Conservation (phyloP, 352 stramenopile genomes). For the Phytopythium helicoides region DNA sequence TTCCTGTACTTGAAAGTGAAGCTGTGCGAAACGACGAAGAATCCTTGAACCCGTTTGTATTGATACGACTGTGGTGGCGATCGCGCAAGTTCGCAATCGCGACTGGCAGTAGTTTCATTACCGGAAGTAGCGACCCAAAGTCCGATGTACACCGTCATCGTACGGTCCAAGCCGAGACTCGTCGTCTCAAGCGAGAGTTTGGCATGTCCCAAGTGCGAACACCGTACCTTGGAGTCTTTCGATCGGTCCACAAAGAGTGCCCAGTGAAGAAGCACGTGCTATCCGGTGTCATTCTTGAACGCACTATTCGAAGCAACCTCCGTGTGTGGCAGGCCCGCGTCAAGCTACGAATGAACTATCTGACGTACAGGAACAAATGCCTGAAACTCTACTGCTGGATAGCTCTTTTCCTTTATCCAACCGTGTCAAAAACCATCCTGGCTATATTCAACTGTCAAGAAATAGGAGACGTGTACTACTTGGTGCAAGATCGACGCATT, state of each 20-base stretch:
- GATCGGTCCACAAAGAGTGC: constrained; percentile 48
- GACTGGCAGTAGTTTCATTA: background rate
- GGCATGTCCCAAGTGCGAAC: constrained; percentile 77
- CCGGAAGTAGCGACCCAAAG: background rate
- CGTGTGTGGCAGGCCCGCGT: constrained; percentile 75
- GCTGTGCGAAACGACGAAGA: constrained; percentile 47
- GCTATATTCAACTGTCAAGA: constrained; percentile 83
- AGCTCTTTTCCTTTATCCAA: constrained; percentile 71
- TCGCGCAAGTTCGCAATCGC: constrained; percentile 6
- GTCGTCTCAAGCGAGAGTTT: constrained; percentile 55
- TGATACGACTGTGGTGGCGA: constrained; percentile 46
- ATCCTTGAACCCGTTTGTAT: constrained; percentile 47
- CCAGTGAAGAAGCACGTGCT: constrained; percentile 48
- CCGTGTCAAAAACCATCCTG: constrained; percentile 74
- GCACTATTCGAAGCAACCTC: constrained; percentile 67
- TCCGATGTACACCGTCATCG: background rate
- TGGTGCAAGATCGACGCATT: constrained; percentile 66
- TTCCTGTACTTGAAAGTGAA: constrained; percentile 61
- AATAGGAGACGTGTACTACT: constrained; percentile 50
- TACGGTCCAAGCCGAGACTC: constrained; percentile 22
- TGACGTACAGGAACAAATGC: constrained; percentile 79
- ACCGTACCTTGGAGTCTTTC: constrained; percentile 61
- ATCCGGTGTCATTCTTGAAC: constrained; percentile 47
- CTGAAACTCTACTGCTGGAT: constrained; percentile 81
- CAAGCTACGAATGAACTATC: constrained; percentile 82